Conservation (phyloP, 2,329 filamentous ascomycete species). For the Calonectria honghensis region DNA sequence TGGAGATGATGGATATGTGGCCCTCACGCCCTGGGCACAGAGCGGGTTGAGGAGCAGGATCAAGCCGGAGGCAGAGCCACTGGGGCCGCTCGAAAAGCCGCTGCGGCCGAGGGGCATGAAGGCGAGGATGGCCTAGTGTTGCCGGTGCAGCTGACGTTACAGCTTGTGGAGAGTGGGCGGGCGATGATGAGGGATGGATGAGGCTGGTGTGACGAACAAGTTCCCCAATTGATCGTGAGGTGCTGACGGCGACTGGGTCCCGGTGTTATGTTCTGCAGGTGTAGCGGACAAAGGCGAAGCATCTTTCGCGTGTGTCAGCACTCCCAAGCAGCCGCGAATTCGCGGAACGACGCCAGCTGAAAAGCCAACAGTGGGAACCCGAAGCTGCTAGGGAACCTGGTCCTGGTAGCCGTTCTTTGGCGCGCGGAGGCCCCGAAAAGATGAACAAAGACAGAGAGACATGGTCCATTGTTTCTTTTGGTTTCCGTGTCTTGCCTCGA, state of each 20-base stretch:
- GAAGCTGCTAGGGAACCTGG: slow-evolving; percentile 27
- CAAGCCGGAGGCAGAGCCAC: slow-evolving; percentile 27
- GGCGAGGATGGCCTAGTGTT: slow-evolving; percentile 13
- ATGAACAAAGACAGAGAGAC: not conserved
- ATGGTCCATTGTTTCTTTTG: slow-evolving; percentile 23
- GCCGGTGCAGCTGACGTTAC: slow-evolving; percentile 46
- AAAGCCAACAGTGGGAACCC: slow-evolving; percentile 35
- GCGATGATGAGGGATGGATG: slow-evolving; percentile 42
- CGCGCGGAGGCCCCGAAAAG: slow-evolving; percentile 3
- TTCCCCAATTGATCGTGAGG: slow-evolving; percentile 44
- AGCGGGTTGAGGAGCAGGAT: slow-evolving; percentile 35
- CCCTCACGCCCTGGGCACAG: slow-evolving; percentile 15
- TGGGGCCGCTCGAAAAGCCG: slow-evolving; percentile 6
- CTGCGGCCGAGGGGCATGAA: slow-evolving; percentile 26
- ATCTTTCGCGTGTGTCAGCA: slow-evolving; percentile 27
- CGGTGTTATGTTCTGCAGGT: slow-evolving; percentile 43
- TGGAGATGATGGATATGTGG: slow-evolving; percentile 33
- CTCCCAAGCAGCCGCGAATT: slow-evolving; percentile 24
- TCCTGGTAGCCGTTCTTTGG: slow-evolving; percentile 26
- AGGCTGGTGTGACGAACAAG: slow-evolving; percentile 49
- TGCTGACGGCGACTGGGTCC: slow-evolving; percentile 29
- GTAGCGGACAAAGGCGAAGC: slow-evolving; percentile 14
- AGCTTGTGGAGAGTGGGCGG: slow-evolving; percentile 41
- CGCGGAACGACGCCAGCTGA: slow-evolving; percentile 35
- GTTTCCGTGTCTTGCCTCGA: slow-evolving; percentile 8